Base-by-base conservation (phyloP, 495 filamentous ascomycete genomes). In the Opeltia flavorubescens region DNA sequence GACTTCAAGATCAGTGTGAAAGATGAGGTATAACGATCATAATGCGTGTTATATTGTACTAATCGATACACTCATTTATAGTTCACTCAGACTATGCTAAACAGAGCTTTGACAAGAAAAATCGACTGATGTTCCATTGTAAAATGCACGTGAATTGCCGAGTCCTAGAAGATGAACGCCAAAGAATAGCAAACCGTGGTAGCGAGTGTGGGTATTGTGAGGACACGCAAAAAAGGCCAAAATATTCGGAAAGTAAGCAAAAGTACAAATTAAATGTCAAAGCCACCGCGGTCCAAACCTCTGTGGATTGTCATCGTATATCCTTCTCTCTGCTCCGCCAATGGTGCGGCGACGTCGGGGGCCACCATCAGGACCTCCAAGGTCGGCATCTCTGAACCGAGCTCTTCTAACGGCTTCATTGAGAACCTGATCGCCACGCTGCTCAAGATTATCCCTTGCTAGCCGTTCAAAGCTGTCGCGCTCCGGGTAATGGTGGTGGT, bases 281-380 rank as follows among this genome's bases (percentile, higher is more conserved):
- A 47, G 11, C 29, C 28, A 38, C 20, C 44, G 44, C 44, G 2
- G 28, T 20, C 44, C 44, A 17, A n/a, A 18, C 25, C 44, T 47
- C 27, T 31, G 13, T 15, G 11, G 3, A 26, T 47, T 31, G 25
- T 47, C 33, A 15, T 38, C 44, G 18, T 47, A 47, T 9, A 47
- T 31, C 11, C 12, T 9, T 24, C 44, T 9, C 25, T 38, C 29
- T 20, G 15, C 33, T 2, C 18, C 44, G 23, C 13, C 44, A 9
- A 47, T 24, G 5, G 44, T 47, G 29, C 30, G 29, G 28, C 44
- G 44, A 15, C 44, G 28, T 38, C 33, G 28, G 12, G 25, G 44
- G 7, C 43, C 43, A 15, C 26, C 13, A n/a, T 2, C 43, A n/a
- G 12, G 20, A 31, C n/a, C 43, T 21, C 43, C 21, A 28, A 7